A percentile compares a stretch with the other conserved stretches of the same genome.
phyloP scores from a whole-genome alignment of 2,329 filamentous ascomycete genomes.

The Ophiosphaerella herpotricha region DNA sequence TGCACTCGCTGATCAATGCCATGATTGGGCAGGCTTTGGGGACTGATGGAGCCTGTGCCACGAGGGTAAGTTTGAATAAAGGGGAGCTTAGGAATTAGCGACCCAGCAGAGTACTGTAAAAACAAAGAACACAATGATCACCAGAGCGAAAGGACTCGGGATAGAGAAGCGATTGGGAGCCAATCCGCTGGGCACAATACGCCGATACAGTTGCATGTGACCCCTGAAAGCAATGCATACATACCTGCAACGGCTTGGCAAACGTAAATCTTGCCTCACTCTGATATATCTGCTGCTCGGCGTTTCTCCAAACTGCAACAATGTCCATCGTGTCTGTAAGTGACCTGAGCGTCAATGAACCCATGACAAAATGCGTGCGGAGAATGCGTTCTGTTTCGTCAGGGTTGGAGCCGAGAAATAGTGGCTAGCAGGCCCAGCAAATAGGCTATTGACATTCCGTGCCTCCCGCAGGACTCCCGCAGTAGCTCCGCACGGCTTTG shows the following conservation, averaged over 20 bases:
- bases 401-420: background rate
- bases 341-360: background rate
- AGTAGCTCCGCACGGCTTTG: conserved; percentile 6
- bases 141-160: background rate
- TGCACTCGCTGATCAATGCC: conserved; percentile 15
- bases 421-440: conserved; percentile 3
- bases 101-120: background rate
- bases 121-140: conserved; percentile 1
- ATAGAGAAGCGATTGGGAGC: conserved; percentile 1
- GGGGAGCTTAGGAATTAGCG: background rate
- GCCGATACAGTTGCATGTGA: too few relatives aligned
- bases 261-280: too few relatives aligned
- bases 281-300: too few relatives aligned
- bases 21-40: conserved; percentile 8
- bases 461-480: conserved; percentile 12
- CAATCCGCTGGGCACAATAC: background rate
- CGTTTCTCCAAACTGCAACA: too few relatives aligned
- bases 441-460: conserved; percentile 11
- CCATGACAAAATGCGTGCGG: background rate
- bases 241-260: background rate
- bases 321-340: too few relatives aligned
- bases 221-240: background rate
- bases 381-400: background rate
- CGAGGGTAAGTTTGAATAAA: background rate
- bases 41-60: background rate